phyloP scores from a whole-genome alignment of 768 basidiomycete species.

The Mycena crocata region DNA sequence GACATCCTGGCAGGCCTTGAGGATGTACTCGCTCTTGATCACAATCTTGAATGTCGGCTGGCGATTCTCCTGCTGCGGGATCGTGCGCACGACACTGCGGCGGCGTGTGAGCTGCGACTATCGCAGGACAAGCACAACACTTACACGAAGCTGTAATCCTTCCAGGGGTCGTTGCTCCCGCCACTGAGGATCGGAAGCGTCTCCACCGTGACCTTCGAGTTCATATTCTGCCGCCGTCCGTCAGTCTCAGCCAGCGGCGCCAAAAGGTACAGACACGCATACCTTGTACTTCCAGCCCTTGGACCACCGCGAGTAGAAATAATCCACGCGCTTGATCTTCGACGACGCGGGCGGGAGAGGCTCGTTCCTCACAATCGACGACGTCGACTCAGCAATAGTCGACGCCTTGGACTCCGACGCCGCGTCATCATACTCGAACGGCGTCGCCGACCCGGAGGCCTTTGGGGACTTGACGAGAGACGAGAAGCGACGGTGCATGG shows the following conservation, averaged over 20 bases:
- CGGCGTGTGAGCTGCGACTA: neutral
- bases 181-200: slow-evolving; percentile 51
- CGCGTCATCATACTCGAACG: slow-evolving; percentile 38
- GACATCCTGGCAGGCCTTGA: slow-evolving; percentile 68
- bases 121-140: slow-evolving; percentile 23
- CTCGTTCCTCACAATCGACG: slow-evolving; percentile 50
- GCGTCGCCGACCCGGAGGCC: slow-evolving; percentile 22
- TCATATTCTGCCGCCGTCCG: slow-evolving; percentile 57
- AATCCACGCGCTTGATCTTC: slow-evolving; percentile 71
- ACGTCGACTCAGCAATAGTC: too few relatives aligned
- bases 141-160: slow-evolving; percentile 66
- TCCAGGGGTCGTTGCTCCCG: slow-evolving; percentile 65
- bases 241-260: neutral
- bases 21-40: slow-evolving; percentile 68
- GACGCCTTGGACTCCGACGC: slow-evolving; percentile 46
- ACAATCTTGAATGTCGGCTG: slow-evolving; percentile 64
- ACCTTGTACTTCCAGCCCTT: slow-evolving; percentile 70
- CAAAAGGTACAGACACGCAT: neutral
- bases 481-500: slow-evolving; percentile 43
- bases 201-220: slow-evolving; percentile 64
- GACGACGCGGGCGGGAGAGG: slow-evolving; percentile 56
- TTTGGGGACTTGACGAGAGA: slow-evolving; percentile 38
- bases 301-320: slow-evolving; percentile 68
- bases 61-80: slow-evolving; percentile 52
- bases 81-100: slow-evolving; percentile 62